Percentiles rank a stretch among this genome's conserved stretches.
Evolutionary conservation across 805 yeast species (phyloP).

Genomic region (Wickerhamiella brachini): DNA sequence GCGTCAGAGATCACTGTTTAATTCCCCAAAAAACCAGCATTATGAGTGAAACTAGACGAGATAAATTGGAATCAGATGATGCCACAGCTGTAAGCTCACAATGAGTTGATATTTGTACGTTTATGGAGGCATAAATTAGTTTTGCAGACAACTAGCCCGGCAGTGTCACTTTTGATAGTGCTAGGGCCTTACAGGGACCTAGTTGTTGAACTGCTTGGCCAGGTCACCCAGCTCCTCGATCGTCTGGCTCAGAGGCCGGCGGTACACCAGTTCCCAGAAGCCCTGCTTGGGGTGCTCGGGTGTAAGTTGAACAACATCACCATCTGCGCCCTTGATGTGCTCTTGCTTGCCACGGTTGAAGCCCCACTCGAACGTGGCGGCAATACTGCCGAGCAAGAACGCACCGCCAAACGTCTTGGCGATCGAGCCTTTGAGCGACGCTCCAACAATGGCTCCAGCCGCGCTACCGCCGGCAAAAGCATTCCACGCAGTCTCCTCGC

Average conservation of each 20-base stretch:
- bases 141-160: background rate
- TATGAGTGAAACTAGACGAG: too few relatives aligned
- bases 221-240: constrained; percentile 53
- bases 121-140: background rate
- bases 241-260: constrained; percentile 73
- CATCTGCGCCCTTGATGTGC: constrained; percentile 17
- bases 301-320: constrained; percentile 26
- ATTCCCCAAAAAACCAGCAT: too few relatives aligned
- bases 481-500: constrained; percentile 49
- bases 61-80: too few relatives aligned
- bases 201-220: constrained; percentile 16
- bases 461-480: constrained; percentile 36
- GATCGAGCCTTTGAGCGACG: constrained; percentile 21
- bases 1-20: too few relatives aligned
- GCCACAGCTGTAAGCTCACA: too few relatives aligned
- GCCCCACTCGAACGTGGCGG: constrained; percentile 30
- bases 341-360: constrained; percentile 20
- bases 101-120: too few relatives aligned
- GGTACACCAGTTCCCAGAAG: constrained; percentile 68
- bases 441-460: constrained; percentile 33
- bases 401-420: constrained; percentile 36
- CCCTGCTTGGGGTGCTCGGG: constrained; percentile 33
- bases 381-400: constrained; percentile 30
- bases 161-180: too few relatives aligned
- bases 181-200: background rate